Evolutionary conservation across 768 basidiomycete genomes (phyloP), one percentile per base, ranked within the genome.

Genomic region (Boletus barrowsii): DNA sequence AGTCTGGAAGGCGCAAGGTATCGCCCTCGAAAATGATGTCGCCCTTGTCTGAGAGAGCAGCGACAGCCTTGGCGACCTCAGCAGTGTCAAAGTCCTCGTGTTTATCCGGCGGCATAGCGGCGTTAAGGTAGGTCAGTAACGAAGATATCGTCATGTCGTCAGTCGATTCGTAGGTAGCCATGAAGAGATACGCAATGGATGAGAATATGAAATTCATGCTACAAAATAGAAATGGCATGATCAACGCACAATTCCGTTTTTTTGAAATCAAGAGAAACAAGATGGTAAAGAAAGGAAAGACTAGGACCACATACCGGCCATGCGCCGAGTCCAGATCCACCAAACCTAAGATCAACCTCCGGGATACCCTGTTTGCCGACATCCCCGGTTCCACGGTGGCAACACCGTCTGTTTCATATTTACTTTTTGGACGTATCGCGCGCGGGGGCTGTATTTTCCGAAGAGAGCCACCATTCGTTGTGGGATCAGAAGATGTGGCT

Each of bases 81-180:
- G 77, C 76, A 13, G 86, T 88, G 68, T 90, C 88, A 57, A 88
- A 90, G 58, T 90, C 88, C 72, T 90, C 88, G 64, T 88, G 83
- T 69, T 90, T 90, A 65, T 89, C 88, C 26, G 74, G 75, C 4
- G 88, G 88, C 73, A 90, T 80, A 5, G 87, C 87, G 3, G 87
- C 82, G 62, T 90, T 90, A 52, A 90, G 76, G 67, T 87, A 88
- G 4, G 83, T 78, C 33, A 90, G 72, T 24, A 90, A 73, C 10
- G 84, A 72, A 3, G 85, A 84, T 63, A 90, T 83, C 8, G 81
- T 81, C 73, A 90, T 75, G 56, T 88, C 85, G 69, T 90, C 88
- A 22, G 77, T 69, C 15, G 74, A 60, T 55, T 82, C 83, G 69
- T 88, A 87, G 24, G 88, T 88, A 44, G 84, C 83, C 46, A 72